phyloP scores from a whole-genome alignment of 352 stramenopile species.

The Globisporangium paddicum region DNA sequence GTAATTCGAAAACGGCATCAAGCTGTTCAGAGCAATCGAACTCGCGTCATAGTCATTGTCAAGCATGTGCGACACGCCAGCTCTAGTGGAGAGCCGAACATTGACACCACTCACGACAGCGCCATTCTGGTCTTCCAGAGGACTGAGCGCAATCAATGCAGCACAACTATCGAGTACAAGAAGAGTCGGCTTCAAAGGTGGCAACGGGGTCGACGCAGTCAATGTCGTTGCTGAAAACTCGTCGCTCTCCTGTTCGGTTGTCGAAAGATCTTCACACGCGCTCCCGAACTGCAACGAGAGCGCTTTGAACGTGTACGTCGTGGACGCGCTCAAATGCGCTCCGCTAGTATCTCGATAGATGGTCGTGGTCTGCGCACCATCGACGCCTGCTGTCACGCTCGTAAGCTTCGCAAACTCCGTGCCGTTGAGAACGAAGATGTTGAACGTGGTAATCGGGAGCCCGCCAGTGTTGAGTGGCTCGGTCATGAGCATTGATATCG shows the following conservation, averaged over 20 bases:
- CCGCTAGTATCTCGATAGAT: conserved; percentile 18
- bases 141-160: conserved; percentile 12
- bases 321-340: conserved; percentile 15
- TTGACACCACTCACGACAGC: conserved; percentile 11
- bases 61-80: conserved; percentile 1
- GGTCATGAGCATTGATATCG: conserved; percentile 22
- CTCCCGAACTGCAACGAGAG: conserved; percentile 35
- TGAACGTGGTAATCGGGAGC: conserved; percentile 25
- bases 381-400: conserved; percentile 17
- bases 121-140: conserved; percentile 33
- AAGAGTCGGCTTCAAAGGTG: conserved; percentile 18
- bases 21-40: conserved; percentile 13
- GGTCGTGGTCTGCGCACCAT: conserved; percentile 9
- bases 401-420: conserved; percentile 21
- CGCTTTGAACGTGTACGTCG: conserved; percentile 36
- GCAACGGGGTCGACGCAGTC: conserved; percentile 22
- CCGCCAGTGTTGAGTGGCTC: conserved; percentile 40
- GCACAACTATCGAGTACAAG: conserved; percentile 16
- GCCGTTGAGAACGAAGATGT: conserved; percentile 20
- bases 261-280: conserved; percentile 30
- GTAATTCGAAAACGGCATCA: conserved; percentile 28
- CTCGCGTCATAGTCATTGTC: neutral
- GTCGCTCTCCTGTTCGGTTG: conserved; percentile 26
- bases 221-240: conserved; percentile 20
- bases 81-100: neutral